phyloP scores from a whole-genome alignment of 805 yeast genomes.

The Clavispora santaluciae region DNA sequence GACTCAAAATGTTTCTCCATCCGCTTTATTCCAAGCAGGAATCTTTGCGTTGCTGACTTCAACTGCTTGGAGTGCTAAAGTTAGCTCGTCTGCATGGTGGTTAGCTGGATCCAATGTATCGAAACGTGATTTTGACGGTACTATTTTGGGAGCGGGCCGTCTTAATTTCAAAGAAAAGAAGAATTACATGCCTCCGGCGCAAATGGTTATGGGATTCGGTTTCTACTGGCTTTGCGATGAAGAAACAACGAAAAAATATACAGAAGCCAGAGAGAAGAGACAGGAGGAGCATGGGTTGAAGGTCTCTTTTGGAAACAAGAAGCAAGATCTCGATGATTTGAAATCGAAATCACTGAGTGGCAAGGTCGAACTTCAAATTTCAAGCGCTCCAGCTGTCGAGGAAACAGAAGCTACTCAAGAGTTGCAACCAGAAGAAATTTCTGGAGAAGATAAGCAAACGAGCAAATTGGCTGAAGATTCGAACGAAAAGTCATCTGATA shows the following conservation, averaged over 20 bases:
- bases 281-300: slow-evolving; percentile 37
- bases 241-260: slow-evolving; percentile 38
- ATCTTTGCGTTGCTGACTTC: slow-evolving; percentile 76
- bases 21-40: slow-evolving; percentile 87
- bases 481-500: neutral
- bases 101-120: slow-evolving; percentile 65
- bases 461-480: too few species aligned
- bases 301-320: slow-evolving; percentile 31
- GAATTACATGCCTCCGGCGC: slow-evolving; percentile 69
- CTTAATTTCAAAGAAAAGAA: slow-evolving; percentile 54
- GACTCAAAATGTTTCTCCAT: slow-evolving; percentile 73
- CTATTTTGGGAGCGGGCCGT: slow-evolving; percentile 56
- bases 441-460: neutral
- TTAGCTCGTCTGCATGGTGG: slow-evolving; percentile 82
- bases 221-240: slow-evolving; percentile 69
- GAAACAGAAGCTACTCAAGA: too few species aligned
- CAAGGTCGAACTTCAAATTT: slow-evolving; percentile 1
- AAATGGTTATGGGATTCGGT: slow-evolving; percentile 85
- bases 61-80: slow-evolving; percentile 85
- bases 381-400: too few species aligned
- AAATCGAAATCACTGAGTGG: slow-evolving; percentile 4
- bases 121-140: slow-evolving; percentile 60
- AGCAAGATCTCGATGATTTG: slow-evolving; percentile 31
- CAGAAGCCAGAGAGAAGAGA: slow-evolving; percentile 22
- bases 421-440: neutral